Evolutionary conservation across 108 stramenopile species (phyloP).

Genomic region (Nitzschia sp.): DNA sequence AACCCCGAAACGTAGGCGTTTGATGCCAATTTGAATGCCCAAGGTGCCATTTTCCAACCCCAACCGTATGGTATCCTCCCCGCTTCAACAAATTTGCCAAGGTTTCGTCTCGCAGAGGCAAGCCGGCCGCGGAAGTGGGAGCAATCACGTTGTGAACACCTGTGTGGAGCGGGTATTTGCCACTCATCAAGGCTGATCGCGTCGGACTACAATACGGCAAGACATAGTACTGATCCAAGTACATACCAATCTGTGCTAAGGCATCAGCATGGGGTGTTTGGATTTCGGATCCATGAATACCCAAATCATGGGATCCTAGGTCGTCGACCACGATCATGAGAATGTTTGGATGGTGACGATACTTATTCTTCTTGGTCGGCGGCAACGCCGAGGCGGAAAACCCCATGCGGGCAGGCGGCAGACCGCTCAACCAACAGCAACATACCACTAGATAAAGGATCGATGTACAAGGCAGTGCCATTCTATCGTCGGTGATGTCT

Average conservation of each 20-base stretch:
- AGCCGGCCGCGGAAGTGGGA: conserved; percentile 13
- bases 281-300: conserved; percentile 34
- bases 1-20: conserved; percentile 59
- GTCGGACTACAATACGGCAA: conserved; percentile 45
- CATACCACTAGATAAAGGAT: too few species aligned
- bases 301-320: conserved; percentile 45
- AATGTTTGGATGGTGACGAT: conserved; percentile 40
- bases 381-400: too few species aligned
- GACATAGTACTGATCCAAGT: conserved; percentile 43
- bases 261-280: conserved; percentile 30
- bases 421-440: too few species aligned
- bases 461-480: too few species aligned
- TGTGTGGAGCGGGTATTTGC: conserved; percentile 43
- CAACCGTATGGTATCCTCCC: conserved; percentile 41
- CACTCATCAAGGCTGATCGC: conserved; percentile 33
- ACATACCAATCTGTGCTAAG: conserved; percentile 21
- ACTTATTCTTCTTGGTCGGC: too few species aligned
- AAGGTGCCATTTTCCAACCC: conserved; percentile 71
- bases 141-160: conserved; percentile 24
- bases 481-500: too few species aligned
- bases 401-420: too few species aligned
- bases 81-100: conserved; percentile 28
- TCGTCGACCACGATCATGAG: conserved; percentile 46
- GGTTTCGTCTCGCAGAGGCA: conserved; percentile 37
- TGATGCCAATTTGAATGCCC: conserved; percentile 37